Conservation (phyloP, 1,284 basidiomycete genomes). For the Pseudozyma tsukubaensis region DNA sequence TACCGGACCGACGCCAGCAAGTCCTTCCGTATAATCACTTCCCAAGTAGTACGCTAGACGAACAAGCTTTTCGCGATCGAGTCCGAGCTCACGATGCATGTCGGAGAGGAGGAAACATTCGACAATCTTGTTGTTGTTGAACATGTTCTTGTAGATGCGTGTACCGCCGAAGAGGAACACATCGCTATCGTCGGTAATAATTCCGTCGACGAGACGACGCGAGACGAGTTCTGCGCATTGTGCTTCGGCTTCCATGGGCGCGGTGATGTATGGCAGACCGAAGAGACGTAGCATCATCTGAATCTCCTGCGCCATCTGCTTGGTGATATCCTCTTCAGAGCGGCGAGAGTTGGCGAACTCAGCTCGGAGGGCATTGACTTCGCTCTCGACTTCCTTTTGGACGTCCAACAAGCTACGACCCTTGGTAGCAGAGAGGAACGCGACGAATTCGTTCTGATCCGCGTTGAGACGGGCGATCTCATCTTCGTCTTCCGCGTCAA, state of each 20-base stretch:
- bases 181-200: constrained; percentile 99
- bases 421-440: constrained; percentile 89
- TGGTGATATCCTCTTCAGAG: constrained; percentile 93
- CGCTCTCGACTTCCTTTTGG: constrained; percentile 87
- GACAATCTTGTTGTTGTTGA: constrained; percentile 98
- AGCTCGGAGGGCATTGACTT: constrained; percentile 83
- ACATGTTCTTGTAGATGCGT: constrained; percentile 98
- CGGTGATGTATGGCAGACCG: constrained; percentile 97
- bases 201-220: constrained; percentile 89
- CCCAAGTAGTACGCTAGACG: constrained; percentile 92
- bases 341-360: constrained; percentile 88
- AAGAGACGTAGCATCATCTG: constrained; percentile 86
- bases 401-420: constrained; percentile 72
- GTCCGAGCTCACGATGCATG: constrained; percentile 85
- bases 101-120: constrained; percentile 91
- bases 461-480: constrained; percentile 70
- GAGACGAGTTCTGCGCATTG: constrained; percentile 93
- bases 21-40: constrained; percentile 95
- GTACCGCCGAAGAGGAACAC: constrained; percentile 96
- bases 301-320: constrained; percentile 94
- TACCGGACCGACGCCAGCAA: constrained; percentile 94
- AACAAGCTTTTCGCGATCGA: constrained; percentile 87
- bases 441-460: constrained; percentile 78
- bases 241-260: constrained; percentile 98
- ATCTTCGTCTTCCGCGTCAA: constrained; percentile 77